Base-by-base conservation (phyloP, 2,329 filamentous ascomycete species). In the Stachybotrys elegans region DNA sequence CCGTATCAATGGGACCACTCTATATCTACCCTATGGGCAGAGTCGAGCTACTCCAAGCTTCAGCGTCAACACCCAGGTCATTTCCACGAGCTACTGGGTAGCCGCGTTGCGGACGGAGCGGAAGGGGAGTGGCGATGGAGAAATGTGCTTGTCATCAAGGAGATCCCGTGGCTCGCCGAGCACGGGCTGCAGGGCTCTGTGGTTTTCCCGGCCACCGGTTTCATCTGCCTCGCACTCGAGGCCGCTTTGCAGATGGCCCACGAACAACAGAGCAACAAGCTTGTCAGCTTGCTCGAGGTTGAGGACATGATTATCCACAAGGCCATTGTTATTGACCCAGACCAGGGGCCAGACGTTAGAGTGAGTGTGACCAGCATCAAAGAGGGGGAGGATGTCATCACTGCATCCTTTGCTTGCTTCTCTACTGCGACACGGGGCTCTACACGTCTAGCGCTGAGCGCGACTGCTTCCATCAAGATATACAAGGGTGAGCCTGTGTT, bases 151-250 rank as follows among this genome's bases (percentile, higher is more conserved):
- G 47, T 47, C 3, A 42, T 49, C 1, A 37, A 44, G 1, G 57
- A 64, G 21, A 43, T 63, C 1, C 49, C 56, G 0, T 75, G 71
- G 72, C 48, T 74, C 2, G 31, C 48, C 1, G 61, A 68, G 5
- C 70, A 75, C 25, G 42, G 47, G 6, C 17, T 58, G 13, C 56
- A 65, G 14, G 54, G 56, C 0, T 50, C 66, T 11, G 51, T 60
- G 12, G 53, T 73, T 0, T 71, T 70, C 22, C 71, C 71, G 0
- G 61, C 51, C 1, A 59, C 67, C 5, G 65, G 53, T 0, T 71
- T 67, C 40, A 23, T 68, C 0, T 50, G 55, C 4, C 67, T 69
- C 58, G 65, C 58, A 2, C 49, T 68, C 1, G 67, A 70, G 29
- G 42, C 53, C 3, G 49, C 46, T n/a, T n/a, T n/a, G n/a, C n/a